Evolutionary conservation across 1,139 yeast genomes (phyloP).

Genomic region (Sugiyamaella xylanicola): DNA sequence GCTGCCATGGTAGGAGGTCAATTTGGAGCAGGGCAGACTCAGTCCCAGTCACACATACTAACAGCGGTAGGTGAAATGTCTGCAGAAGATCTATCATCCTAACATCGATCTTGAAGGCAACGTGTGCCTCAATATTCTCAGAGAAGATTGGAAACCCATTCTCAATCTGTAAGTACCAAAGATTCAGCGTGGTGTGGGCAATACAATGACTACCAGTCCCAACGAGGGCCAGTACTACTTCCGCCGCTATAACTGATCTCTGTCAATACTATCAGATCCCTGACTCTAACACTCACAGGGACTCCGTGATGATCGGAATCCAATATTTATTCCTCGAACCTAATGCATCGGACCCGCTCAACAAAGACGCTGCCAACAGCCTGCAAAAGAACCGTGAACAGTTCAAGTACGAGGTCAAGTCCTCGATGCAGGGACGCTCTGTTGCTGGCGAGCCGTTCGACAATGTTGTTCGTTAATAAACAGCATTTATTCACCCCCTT

Average conservation of each 20-base stretch:
- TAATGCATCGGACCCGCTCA: constrained; percentile 88
- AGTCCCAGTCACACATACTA: too few species aligned
- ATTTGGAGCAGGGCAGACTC: too few species aligned
- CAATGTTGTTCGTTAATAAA: constrained; percentile 45
- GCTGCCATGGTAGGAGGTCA: too few species aligned
- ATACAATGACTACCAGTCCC: too few species aligned
- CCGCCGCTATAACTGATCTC: too few species aligned
- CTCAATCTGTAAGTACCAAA: constrained; percentile 57
- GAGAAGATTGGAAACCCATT: constrained; percentile 98
- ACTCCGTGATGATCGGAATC: constrained; percentile 80
- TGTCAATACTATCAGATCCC: background rate
- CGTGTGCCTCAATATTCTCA: constrained; percentile 82
- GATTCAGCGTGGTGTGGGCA: too few species aligned
- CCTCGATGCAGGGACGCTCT: constrained; percentile 72
- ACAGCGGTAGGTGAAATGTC: constrained; percentile 41
- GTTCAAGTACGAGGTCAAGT: constrained; percentile 61
- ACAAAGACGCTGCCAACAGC: constrained; percentile 79
- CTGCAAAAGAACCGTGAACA: constrained; percentile 58
- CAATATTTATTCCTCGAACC: constrained; percentile 88
- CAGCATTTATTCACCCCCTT: background rate
- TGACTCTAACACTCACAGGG: constrained; percentile 37
- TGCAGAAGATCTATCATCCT: constrained; percentile 75
- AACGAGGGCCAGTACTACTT: too few species aligned
- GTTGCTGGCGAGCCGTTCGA: constrained; percentile 67
- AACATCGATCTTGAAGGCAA: constrained; percentile 90